Base-by-base conservation (phyloP, 2,329 filamentous ascomycete species). In the Juglanconis juglandina region DNA sequence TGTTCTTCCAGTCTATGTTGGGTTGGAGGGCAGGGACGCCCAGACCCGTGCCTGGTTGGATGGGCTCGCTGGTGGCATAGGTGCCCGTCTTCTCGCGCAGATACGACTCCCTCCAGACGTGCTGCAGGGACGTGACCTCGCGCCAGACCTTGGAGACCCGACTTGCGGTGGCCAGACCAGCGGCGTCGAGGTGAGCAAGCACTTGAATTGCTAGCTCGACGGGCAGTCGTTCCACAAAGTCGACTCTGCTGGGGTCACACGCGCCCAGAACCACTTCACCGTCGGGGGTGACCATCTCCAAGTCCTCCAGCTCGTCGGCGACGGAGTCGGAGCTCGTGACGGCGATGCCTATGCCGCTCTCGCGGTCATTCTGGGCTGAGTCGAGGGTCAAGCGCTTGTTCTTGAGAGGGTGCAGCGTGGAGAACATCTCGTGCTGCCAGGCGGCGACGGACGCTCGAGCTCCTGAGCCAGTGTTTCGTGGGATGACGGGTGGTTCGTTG, bases 1-100 rank as follows among this genome's bases (percentile, higher is more conserved):
- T 90, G 65, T 87, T 84, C 75, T 90, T 91, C 92, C 92, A 99
- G 71, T 96, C 83, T 66, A 90, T 91, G 42, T 81, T 81, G 4
- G 87, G 87, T 3, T 73, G 72, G 34, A 82, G 70, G 2, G 74
- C 64, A 8, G 86, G 86, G 5, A 88, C 73, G 42, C 86, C 86
- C n/a, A 82, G 73, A 1, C 85, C 85, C 1, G 73, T 71, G 39
- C 84, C 84, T 0, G 85, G 79, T 58, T 73, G 72, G 50, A 87
- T 73, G 2, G 80, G 76, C 0, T 72, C 72, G 59, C 82, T 79
- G 3, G 83, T 87, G 24, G 86, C 86, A 70, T 83, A 88, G 0
- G 85, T 86, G 34, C 71, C 71, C 0, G 84, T 83, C 70, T 84
- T 87, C 67, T 87, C 83, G 14, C 85, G 76, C 37, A 87, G 71